Base-by-base conservation (phyloP, 1,284 basidiomycete genomes). In the Ceraceosorus guamensis region DNA sequence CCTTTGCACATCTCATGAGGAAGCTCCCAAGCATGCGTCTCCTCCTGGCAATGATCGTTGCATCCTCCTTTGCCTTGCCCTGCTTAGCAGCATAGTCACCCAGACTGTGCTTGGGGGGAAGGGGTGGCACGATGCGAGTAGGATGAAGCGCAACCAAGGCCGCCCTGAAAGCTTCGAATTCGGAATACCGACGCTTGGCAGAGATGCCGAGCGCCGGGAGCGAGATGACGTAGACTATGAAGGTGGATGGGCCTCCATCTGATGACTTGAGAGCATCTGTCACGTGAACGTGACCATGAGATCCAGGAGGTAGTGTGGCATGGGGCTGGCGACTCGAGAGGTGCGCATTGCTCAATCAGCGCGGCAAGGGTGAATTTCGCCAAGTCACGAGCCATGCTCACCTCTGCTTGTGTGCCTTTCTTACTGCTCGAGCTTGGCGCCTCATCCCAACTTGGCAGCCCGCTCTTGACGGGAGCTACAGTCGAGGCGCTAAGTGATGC, bases 11-110 rank as follows among this genome's bases (percentile, higher is more conserved):
- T 49, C 95, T 83, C 68, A 91, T 91, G 47, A 99, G 80, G 78
- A 98, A 99, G 13, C 89, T 91, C 76, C 92, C 89, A 30, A 99
- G 81, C 85, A 97, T 90, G 43, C 95, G 85, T 76, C 91, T 93
- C 50, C 95, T 83, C 57, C 88, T 82, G 0, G 90, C 85, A 73
- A 99, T 96, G 79, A 97, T 85, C 2, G 86, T 84, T 1, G 87
- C 85, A 72, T 99, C 95, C 73, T 98, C 92, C 31, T 53, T 44
- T 13, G 48, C 43, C 37, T 60, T 48, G 14, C 72, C 73, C 58
- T 76, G 73, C 58, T 75, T 75, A 18, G 66, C 73, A 3, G 71
- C 73, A 48, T 74, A 74, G 61, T 73, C 73, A 1, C 89, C 84
- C 33, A 99, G 81, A 2, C 87, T 88, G 79, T 98, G 92, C 79